Base-by-base conservation (phyloP, 106 monocot species). In the Vanilla planifolia region DNA sequence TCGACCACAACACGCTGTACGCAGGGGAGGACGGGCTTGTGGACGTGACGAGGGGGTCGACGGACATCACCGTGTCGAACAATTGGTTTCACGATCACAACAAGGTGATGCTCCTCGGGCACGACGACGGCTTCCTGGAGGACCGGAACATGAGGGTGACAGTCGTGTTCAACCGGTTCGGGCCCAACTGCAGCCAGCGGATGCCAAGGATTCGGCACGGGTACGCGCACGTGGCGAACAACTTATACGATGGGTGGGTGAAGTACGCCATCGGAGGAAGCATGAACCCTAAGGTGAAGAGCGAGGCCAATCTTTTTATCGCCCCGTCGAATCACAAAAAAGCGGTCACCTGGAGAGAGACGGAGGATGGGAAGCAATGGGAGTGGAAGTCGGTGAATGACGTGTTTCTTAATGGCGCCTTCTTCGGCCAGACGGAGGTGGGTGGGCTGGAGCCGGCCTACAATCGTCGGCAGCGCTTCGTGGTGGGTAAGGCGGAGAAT, bases 81-180 rank as follows among this genome's bases (percentile, higher is more conserved):
- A 92, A 88, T 69, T 88, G 88, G 88, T 92, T 92, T 79, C 62
- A 41, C 13, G 67, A 92, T 27, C 87, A 87, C 22, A 76, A 87
- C 79, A 87, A 87, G 79, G 87, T 87, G 20, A 87, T 87, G 87
- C 81, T 87, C 26, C 75, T 87, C 10, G 87, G 87, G 25, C 87
- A 87, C 50, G 73, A 87, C 9, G 82, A 87, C 47, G 56, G 63
- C 34, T 82, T 57, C 70, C 14, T 73, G n/a, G 39, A 50, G 5
- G 87, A 87, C 51, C 19, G 51, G 10, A 37, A 27, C 6, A 87
- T 87, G 87, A 59, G 33, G 37, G 82, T 82, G 8, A 82, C 87
- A 3, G 64, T 87, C 16, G 69, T 48, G 6, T 79, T 76, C 72
- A 87, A 87, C 63, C 79, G 76, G 4, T 87, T 87, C 33, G 87